phyloP scores from a whole-genome alignment of 83 land plant genomes.

The Thuja plicata region DNA sequence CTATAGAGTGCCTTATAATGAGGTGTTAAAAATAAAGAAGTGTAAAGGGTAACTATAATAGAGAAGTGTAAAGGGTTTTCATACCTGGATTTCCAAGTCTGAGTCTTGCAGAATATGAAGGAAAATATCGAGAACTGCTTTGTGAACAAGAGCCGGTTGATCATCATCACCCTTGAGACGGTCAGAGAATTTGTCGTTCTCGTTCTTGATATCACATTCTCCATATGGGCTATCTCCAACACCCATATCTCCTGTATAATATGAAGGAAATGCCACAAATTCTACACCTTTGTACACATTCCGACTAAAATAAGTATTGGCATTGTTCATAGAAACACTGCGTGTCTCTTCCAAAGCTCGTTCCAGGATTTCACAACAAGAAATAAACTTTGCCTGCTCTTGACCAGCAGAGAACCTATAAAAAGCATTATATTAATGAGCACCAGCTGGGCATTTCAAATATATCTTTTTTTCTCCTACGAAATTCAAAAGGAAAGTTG shows the following conservation, averaged over 20 bases:
- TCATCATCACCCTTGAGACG: slow-evolving; percentile 3
- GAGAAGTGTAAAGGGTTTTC: not conserved
- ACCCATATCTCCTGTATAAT: not conserved
- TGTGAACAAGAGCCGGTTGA: slow-evolving; percentile 5
- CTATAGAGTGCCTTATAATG: too few relatives aligned
- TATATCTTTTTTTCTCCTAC: not conserved
- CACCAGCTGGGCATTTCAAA: not conserved
- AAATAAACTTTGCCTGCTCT: not conserved
- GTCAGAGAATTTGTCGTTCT: not conserved
- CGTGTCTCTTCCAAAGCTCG: not conserved
- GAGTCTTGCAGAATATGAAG: not conserved
- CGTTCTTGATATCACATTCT: not conserved
- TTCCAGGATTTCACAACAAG: not conserved
- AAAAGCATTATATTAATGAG: not conserved
- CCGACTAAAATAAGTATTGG: not conserved
- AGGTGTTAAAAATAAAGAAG: too few relatives aligned
- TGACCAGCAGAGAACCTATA: not conserved
- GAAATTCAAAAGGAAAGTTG: too few relatives aligned
- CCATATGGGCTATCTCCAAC: not conserved
- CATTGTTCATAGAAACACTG: not conserved
- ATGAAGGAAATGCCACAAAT: not conserved
- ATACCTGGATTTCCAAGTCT: not conserved
- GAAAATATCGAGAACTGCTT: not conserved
- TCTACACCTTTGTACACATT: not conserved
- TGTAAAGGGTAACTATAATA: too few relatives aligned